phyloP scores from a whole-genome alignment of 495 filamentous ascomycete genomes.

The Cercophora sp. region DNA sequence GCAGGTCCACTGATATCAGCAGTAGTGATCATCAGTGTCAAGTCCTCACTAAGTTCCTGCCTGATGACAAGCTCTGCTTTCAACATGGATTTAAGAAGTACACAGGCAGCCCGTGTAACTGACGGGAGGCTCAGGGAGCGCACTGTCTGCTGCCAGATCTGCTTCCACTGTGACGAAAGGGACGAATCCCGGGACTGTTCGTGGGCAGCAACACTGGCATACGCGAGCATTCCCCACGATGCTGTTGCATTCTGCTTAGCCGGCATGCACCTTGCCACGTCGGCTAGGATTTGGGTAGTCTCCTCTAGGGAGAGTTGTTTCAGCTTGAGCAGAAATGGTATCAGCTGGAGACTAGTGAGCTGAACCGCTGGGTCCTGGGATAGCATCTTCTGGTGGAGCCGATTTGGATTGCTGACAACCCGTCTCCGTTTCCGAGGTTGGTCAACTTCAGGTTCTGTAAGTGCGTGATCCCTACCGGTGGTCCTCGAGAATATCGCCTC shows the following conservation, averaged over 20 bases:
- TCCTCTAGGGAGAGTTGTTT: constrained; percentile 35
- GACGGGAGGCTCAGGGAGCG: constrained; percentile 64
- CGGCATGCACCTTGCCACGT: constrained; percentile 31
- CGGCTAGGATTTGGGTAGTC: constrained; percentile 33
- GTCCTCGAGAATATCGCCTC: constrained; percentile 38
- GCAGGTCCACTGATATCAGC: constrained; percentile 79
- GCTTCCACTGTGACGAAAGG: constrained; percentile 53
- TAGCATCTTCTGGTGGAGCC: constrained; percentile 58
- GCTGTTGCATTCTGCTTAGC: constrained; percentile 36
- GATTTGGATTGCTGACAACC: constrained; percentile 52
- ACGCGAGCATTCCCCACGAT: constrained; percentile 57
- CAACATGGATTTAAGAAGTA: constrained; percentile 66
- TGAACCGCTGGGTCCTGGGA: constrained; percentile 52
- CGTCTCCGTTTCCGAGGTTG: constrained; percentile 62
- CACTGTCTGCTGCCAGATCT: constrained; percentile 69
- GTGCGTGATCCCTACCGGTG: constrained; percentile 15
- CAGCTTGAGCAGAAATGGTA: constrained; percentile 63
- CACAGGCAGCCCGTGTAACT: constrained; percentile 76
- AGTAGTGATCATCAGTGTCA: constrained; percentile 65
- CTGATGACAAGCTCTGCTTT: constrained; percentile 59
- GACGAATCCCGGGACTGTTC: constrained; percentile 20
- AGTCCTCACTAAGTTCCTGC: constrained; percentile 55
- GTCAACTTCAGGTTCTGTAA: constrained; percentile 28
- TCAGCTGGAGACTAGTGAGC: constrained; percentile 69
- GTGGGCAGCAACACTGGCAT: constrained; percentile 28